Evolutionary conservation across 768 basidiomycete genomes (phyloP), one percentile per base, ranked within the genome.

Genomic region (Lentinula sp.): DNA sequence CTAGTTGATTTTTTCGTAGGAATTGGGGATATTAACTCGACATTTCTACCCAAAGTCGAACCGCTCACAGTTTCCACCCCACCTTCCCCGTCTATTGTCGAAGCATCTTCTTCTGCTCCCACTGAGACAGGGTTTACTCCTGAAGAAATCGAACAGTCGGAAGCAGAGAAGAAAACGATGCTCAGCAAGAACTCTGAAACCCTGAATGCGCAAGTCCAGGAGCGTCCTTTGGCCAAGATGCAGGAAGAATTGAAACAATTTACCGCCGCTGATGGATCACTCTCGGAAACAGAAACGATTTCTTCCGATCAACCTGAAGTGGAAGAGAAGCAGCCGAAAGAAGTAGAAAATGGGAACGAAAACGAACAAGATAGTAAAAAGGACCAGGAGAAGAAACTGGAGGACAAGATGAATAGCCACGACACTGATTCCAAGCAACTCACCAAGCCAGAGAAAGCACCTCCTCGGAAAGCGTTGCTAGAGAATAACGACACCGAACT

Each of bases 1-100:
- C 36, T 66, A 98, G 96, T 95, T 68, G 96, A 98, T 69, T 99
- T 99, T 76, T 99, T 98, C 69, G 81, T 97, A 62, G 95, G 95
- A 15, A 98, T 96, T 64, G 97, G 97, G 54, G 97, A 99, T 74
- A 99, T 99, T 72, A 99, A 99, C 71, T 92, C 93, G 4, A 83
- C 94, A 0, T 95, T 96, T 74, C 79, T 97, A 18, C 95, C 95
- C 35, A 93, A 93, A 72, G 67, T 87, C 55, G 81, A 87, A 63
- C 78, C 87, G 36, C 63, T 85, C 60, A 73, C 79, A 45, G 72
- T 80, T 60, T 61, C 74, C 9, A 61, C 72, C 35, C 68, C 74
- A 18, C 61, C 65, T 60, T 68, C 67, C 46, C 20, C 56, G 8
- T 9, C 41, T 42, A n/a, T 12, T 32, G 12, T 67, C 18, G 39